Base-by-base conservation (phyloP, 2,329 filamentous ascomycete species). In the Trichoderma simmonsii region DNA sequence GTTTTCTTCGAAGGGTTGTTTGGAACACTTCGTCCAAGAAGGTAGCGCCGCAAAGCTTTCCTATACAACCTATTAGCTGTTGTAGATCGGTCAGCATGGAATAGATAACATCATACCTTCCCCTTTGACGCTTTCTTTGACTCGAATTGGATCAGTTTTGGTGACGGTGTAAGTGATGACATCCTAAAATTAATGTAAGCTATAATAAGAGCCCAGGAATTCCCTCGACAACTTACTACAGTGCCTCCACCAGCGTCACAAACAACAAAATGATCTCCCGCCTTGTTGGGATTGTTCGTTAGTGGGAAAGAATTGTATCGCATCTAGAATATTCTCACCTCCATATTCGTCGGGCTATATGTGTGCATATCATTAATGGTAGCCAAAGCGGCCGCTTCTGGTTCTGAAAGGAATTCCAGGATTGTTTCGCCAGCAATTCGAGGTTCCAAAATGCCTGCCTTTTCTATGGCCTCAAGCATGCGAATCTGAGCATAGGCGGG, bases 351-450 rank as follows among this genome's bases (percentile, higher is more conserved):
- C 2, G 75, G 72, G 7, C 75, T 73, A 26, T 63, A 63, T 9
- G 8, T 21, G 0, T 72, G 72, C 0, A 81, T 68, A 2, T 81
- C 79, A 0, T 77, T 73, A 0, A 85, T 73, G 0, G 81, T 81
- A 0, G 82, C 80, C 0, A 86, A 48, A 0, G 83, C 83, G 0
- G 84, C 84, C 0, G 84, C 85, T 70, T 86, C 84, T 0, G 84
- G 85, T 70, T 86, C 85, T 0, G 81, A 79, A 0, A 85, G 72
- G 51, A 85, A 82, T 0, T 71, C 34, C 5, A 85, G 59, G 0
- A 59, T 76, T 0, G 84, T 84, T 0, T 75, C 36, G 0, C 81
- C 82, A 1, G 76, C 77, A 0, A 66, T 4, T 0, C 80, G 75
- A 0, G 43, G 6, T 0, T 76, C 67, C 0, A 84, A 74, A 5